phyloP scores from a whole-genome alignment of 306 rosid species.

The Castanea sativa region DNA sequence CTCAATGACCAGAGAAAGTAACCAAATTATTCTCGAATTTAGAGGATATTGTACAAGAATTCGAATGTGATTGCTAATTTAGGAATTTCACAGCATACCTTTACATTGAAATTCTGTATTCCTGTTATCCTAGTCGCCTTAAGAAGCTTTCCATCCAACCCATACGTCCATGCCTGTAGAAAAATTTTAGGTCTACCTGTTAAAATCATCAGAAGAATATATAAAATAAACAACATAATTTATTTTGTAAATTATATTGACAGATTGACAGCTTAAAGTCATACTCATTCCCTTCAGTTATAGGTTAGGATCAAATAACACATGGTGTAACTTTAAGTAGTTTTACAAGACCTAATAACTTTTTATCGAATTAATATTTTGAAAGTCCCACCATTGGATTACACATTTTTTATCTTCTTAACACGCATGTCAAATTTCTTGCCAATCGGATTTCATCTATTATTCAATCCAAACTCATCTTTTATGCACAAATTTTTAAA shows the following conservation, averaged over 20 bases:
- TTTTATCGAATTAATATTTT: too few species aligned
- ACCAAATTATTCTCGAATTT: constrained; percentile 21
- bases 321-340: too few species aligned
- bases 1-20: constrained; percentile 46
- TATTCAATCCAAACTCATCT: too few species aligned
- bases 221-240: not conserved
- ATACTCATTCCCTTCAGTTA: not conserved
- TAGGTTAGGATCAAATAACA: too few species aligned
- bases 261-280: not conserved
- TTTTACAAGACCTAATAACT: too few species aligned
- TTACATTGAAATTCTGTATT: constrained; percentile 60
- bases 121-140: constrained; percentile 80
- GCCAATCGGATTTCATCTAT: too few species aligned
- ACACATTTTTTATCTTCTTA: too few species aligned
- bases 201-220: not conserved
- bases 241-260: not conserved
- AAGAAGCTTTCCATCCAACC: constrained; percentile 72
- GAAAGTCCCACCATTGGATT: too few species aligned
- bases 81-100: constrained; percentile 46
- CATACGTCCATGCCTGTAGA: constrained; percentile 93
- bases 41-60: constrained; percentile 11
- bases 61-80: constrained; percentile 11
- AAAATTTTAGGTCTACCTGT: constrained; percentile 10
- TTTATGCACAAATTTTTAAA: too few species aligned
- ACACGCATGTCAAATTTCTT: too few species aligned